Conservation (phyloP, 495 filamentous ascomycete genomes). For the Aspergillus ostianus region DNA sequence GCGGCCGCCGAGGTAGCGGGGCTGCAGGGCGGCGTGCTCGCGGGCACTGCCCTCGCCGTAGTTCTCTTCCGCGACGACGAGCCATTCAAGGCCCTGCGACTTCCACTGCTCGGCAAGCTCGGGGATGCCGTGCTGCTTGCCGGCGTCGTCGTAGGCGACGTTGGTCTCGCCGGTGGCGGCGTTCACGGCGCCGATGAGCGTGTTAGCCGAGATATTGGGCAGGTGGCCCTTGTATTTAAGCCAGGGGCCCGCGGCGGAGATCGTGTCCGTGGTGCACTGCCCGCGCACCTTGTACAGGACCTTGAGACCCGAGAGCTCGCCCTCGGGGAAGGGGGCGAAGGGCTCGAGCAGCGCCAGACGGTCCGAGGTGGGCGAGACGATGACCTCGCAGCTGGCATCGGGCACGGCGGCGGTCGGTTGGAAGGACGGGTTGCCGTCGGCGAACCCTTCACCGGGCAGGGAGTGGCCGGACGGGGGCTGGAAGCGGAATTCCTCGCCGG, state of each 20-base stretch:
- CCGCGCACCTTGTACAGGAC: constrained; percentile 95
- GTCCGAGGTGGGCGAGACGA: constrained; percentile 79
- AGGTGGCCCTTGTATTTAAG: constrained; percentile 99
- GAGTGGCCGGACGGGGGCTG: constrained; percentile 73
- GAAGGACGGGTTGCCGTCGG: constrained; percentile 72
- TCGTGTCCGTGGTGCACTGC: constrained; percentile 98
- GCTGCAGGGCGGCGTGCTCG: constrained; percentile 96
- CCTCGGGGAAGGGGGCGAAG: constrained; percentile 77
- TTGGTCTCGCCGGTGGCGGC: constrained; percentile 91
- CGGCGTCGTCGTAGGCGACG: constrained; percentile 79
- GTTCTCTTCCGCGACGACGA: constrained; percentile 95
- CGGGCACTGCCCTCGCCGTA: constrained; percentile 95
- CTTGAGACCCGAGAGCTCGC: constrained; percentile 61
- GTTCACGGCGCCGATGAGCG: constrained; percentile 90
- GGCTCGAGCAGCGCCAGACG: constrained; percentile 90
- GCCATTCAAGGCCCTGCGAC: constrained; percentile 64
- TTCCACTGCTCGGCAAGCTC: constrained; percentile 85
- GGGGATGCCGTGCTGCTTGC: constrained; percentile 64
- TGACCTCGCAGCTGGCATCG: constrained; percentile 53
- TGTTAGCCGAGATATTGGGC: constrained; percentile 95
- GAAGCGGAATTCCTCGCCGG: constrained; percentile 82
- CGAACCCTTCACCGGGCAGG: constrained; percentile 77
- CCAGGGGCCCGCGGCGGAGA: constrained; percentile 96
- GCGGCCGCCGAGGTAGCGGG: constrained; percentile 84
- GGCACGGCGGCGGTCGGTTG: constrained; percentile 68